These are phyloP conservation scores for Diaporthe sp. DNA, from an alignment of 2,329 filamentous ascomycete genomes.

Conservation along the genomic window DNA sequence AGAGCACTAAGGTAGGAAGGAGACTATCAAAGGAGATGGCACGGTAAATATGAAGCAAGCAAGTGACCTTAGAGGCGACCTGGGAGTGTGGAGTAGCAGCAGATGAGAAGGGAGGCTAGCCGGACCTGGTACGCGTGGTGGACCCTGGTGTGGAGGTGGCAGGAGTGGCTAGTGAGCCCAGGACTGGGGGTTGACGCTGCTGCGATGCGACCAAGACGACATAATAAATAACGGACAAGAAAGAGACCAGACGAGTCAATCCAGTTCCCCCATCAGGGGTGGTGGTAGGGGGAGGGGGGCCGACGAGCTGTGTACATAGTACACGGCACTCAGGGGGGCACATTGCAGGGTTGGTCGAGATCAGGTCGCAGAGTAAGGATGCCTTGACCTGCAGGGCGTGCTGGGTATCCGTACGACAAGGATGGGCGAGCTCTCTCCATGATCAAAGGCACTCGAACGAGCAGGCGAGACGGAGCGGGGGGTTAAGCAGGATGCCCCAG, in stretches of 20 bases:
- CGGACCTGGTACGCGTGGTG: conserved; percentile 39
- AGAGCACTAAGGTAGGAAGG: conserved; percentile 11
- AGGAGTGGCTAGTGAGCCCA: conserved; percentile 39
- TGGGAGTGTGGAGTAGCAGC: conserved; percentile 41
- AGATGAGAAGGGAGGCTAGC: conserved; percentile 42
- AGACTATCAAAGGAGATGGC: conserved; percentile 32
- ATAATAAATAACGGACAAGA: conserved; percentile 36
- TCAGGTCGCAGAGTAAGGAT: conserved; percentile 23
- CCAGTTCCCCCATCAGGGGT: conserved; percentile 36
- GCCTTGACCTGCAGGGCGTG: conserved; percentile 30
- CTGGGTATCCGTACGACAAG: conserved; percentile 17
- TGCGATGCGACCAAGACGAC: conserved; percentile 37
- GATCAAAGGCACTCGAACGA: neutral
- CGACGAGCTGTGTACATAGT: neutral
- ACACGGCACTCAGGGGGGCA: conserved; percentile 16
- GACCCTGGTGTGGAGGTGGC: conserved; percentile 33
- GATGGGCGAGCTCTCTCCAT: conserved; percentile 9
- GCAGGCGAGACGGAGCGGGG: conserved; percentile 17
- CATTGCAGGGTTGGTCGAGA: conserved; percentile 29
- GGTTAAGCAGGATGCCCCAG: conserved; percentile 13
- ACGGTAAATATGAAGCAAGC: conserved; percentile 42
- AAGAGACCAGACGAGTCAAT: conserved; percentile 39
- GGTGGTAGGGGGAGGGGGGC: conserved; percentile 26
- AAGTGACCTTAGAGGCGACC: conserved; percentile 38
- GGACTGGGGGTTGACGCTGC: conserved; percentile 35